Evolutionary conservation across 2,329 filamentous ascomycete genomes (phyloP), one percentile per base, ranked within the genome.

Genomic region (Phoma sp.): DNA sequence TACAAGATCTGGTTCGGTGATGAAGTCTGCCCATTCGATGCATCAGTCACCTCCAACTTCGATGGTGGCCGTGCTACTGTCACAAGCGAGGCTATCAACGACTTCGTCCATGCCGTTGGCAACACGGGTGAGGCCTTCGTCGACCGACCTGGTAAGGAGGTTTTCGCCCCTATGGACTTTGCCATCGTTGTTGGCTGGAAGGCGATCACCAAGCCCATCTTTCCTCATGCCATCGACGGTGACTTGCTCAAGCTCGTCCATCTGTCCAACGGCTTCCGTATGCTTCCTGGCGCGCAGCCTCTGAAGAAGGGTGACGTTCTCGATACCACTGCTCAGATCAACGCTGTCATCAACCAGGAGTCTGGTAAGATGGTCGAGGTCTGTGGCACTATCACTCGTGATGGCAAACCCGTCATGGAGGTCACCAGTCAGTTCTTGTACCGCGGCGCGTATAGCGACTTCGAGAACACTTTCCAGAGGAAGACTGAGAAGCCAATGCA

Each of bases 351-450:
- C 81, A 99, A 98, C 80, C 93, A 99, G 76, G 92, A 96, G 12
- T 92, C 95, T 56, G 95, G 95, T 40, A 99, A 99, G 83, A 97
- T 99, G 93, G 96, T 99, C 15, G 96, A 99, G 78, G 93, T 99
- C n/a, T 97, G 93, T 69, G 95, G 95, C 59, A 99, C 95, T 5
- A 96, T 99, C 68, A 89, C 85, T 47, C 89, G 95, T 36, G 87
- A 93, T 47, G 89, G 89, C 21, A 77, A 90, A 74, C 83, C 92
- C 5, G 92, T 99, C 59, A 99, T 99, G 95, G 92, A 99, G 74
- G 95, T 99, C 23, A 98, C 93, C 11, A 97, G 92, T 59, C 95
- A 99, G 76, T 99, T 99, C 84, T 77, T 99, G 69, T 99, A 99
- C 83, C 89, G 96, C 42, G 95, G 95, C 51, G 83, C 84, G 25